These are phyloP conservation scores for Moesziomyces parantarcticus DNA, from an alignment of 1,284 basidiomycete species.

Conservation along the genomic window DNA sequence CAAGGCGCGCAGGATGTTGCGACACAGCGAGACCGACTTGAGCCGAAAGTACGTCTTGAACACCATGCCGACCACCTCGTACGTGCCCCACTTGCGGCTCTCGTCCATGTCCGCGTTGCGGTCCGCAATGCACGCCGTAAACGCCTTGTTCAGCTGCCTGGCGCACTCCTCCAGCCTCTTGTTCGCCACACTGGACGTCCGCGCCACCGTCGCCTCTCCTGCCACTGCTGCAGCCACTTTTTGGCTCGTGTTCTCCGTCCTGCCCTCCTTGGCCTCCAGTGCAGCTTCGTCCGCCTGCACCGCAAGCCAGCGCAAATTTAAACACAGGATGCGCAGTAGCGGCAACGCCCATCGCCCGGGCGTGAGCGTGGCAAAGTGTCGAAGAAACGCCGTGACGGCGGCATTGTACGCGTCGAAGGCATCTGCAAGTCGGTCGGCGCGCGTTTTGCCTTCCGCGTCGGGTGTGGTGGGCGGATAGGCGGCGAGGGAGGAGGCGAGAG, in stretches of 20 bases:
- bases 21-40: conserved; percentile 87
- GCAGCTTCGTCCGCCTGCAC: conserved; percentile 52
- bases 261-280: conserved; percentile 2
- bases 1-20: conserved; percentile 89
- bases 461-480: background rate
- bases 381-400: conserved; percentile 50
- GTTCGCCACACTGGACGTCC: conserved; percentile 43
- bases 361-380: conserved; percentile 46
- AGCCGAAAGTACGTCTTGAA: conserved; percentile 96
- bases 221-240: conserved; percentile 11
- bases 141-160: conserved; percentile 87
- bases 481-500: conserved; percentile 29
- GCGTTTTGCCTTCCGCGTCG: conserved; percentile 37
- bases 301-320: conserved; percentile 55
- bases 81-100: conserved; percentile 89
- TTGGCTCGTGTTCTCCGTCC: background rate
- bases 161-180: conserved; percentile 89
- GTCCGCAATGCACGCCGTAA: conserved; percentile 88
- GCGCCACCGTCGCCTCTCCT: background rate
- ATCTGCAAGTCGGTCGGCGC: conserved; percentile 35
- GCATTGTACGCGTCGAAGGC: conserved; percentile 56
- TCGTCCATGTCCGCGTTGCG: conserved; percentile 75
- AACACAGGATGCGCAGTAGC: conserved; percentile 50
- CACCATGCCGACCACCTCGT: conserved; percentile 90
- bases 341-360: conserved; percentile 63